Evolutionary conservation across 805 yeast genomes (phyloP).

Genomic region (Blastobotrys attinorum): DNA sequence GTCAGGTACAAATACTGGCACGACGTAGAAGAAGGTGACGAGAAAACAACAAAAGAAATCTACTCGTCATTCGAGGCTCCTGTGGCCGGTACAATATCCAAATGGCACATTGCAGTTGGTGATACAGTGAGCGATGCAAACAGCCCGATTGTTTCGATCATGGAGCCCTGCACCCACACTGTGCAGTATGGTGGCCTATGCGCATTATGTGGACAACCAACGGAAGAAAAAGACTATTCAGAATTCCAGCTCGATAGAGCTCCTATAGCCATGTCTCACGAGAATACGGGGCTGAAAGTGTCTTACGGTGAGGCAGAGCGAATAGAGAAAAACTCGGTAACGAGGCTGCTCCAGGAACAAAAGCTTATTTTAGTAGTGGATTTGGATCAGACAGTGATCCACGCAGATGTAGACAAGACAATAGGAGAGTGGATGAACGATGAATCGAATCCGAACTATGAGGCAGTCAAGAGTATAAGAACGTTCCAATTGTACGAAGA

Average conservation of each 20-base stretch:
- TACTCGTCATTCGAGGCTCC: conserved; percentile 66
- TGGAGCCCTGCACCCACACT: conserved; percentile 84
- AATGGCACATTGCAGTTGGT: conserved; percentile 44
- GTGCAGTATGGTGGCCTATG: conserved; percentile 94
- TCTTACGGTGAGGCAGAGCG: conserved; percentile 80
- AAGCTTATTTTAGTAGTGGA: conserved; percentile 90
- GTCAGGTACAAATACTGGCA: conserved; percentile 63
- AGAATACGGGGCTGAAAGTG: conserved; percentile 73
- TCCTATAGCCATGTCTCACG: conserved; percentile 84
- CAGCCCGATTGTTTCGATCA: conserved; percentile 47
- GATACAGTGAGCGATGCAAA: conserved; percentile 46
- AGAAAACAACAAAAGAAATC: conserved; percentile 31
- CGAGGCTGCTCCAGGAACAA: conserved; percentile 48
- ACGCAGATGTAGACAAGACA: conserved; percentile 96
- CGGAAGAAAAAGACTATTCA: conserved; percentile 64
- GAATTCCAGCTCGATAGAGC: conserved; percentile 69
- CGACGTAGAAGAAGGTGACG: conserved; percentile 33
- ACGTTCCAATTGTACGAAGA: conserved; percentile 68
- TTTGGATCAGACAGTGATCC: conserved; percentile 94
- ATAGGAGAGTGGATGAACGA: conserved; percentile 95
- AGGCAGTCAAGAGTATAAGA: conserved; percentile 73
- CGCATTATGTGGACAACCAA: conserved; percentile 80
- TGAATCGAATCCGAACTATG: conserved; percentile 74
- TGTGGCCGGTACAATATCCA: conserved; percentile 56
- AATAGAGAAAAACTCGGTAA: conserved; percentile 62